Conservation (phyloP, 2,329 filamentous ascomycete species). For the Capronia americana region DNA sequence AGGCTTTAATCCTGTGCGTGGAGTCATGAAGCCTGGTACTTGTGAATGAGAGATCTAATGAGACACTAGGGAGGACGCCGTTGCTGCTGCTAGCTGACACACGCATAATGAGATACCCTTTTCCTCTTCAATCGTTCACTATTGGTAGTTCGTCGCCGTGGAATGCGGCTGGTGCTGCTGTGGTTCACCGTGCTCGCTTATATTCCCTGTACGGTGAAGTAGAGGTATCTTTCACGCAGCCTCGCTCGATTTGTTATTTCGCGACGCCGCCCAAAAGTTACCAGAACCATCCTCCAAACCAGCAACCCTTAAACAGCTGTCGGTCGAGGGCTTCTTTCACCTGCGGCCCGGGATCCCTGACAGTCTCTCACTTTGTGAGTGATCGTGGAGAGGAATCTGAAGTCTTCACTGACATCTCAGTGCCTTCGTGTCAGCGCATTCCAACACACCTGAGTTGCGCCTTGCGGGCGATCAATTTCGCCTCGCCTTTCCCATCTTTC, state of each 20-base stretch:
- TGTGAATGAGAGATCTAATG: conserved; percentile 21
- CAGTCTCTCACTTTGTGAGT: conserved; percentile 24
- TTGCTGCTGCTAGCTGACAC: conserved; percentile 25
- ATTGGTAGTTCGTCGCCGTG: background rate
- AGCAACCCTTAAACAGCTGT: conserved; percentile 1
- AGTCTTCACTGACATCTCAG: conserved; percentile 39
- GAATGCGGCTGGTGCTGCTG: background rate
- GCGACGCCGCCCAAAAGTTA: conserved; percentile 9
- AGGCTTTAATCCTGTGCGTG: conserved; percentile 62
- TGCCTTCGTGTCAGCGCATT: conserved; percentile 26
- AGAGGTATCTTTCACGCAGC: background rate
- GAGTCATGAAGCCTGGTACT: conserved; percentile 31
- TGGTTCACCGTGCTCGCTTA: background rate
- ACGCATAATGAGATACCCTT: conserved; percentile 22
- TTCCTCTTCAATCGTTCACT: background rate
- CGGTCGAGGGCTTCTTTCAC: conserved; percentile 7
- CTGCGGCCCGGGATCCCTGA: conserved; percentile 10
- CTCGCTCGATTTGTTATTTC: conserved; percentile 11
- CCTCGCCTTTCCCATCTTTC: conserved; percentile 9
- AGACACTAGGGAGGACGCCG: conserved; percentile 21
- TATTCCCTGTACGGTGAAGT: background rate
- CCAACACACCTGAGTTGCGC: conserved; percentile 18
- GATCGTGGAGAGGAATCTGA: conserved; percentile 30
- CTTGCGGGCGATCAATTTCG: conserved; percentile 13
- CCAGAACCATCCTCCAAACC: conserved; percentile 8